Evolutionary conservation across 352 stramenopile species (phyloP).

Genomic region (Pythium dissotocum): DNA sequence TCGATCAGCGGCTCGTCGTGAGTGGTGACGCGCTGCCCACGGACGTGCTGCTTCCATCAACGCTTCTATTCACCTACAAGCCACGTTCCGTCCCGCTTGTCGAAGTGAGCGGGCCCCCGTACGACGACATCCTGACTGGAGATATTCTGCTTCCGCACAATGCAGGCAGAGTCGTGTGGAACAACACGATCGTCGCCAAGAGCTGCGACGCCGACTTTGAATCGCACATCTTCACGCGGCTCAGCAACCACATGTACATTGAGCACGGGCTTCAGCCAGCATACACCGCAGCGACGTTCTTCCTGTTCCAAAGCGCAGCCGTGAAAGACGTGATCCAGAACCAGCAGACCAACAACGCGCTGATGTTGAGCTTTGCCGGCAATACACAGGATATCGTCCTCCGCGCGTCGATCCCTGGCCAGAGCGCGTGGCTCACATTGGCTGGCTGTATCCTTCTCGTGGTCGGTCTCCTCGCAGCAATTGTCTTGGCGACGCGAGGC

Average conservation of each 20-base stretch:
- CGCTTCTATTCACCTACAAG: not conserved
- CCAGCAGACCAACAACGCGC: not conserved
- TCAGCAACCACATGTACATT: constrained; percentile 24
- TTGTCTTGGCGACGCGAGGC: not conserved
- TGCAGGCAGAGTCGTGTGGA: not conserved
- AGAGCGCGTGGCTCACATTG: constrained; percentile 15
- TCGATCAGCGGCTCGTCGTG: not conserved
- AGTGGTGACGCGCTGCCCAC: not conserved
- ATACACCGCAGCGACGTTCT: constrained; percentile 18
- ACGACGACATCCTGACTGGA: not conserved
- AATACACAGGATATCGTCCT: constrained; percentile 12
- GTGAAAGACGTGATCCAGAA: constrained; percentile 8
- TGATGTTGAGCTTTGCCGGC: constrained; percentile 14
- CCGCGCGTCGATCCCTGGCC: constrained; percentile 3
- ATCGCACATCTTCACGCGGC: not conserved
- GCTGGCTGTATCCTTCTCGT: constrained; percentile 10
- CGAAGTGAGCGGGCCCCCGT: not conserved
- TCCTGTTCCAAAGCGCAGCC: constrained; percentile 12
- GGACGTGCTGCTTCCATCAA: not conserved
- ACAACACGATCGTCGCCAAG: not conserved
- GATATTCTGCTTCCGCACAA: constrained; percentile 19
- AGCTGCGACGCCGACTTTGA: not conserved
- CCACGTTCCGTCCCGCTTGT: not conserved
- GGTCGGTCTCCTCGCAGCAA: not conserved
- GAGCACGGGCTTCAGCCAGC: constrained; percentile 11